Conservation (phyloP, 441 rosid species). For the Syzygium malaccense region DNA sequence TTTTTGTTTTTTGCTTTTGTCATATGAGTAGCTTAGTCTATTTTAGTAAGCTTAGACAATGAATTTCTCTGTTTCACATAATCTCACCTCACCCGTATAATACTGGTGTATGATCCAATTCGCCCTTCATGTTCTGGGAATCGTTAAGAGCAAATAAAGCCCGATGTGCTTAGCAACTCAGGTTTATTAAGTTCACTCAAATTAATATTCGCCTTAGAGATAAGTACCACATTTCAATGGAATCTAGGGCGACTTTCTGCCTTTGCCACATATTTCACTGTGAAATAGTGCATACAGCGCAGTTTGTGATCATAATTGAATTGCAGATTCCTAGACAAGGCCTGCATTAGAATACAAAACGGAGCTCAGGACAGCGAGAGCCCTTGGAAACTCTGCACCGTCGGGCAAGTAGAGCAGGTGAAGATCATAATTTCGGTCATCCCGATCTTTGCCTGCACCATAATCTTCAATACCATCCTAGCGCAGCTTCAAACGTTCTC, state of each 20-base stretch:
- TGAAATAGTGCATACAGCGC: background rate
- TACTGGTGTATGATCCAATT: too few species aligned
- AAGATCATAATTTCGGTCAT: constrained; percentile 62
- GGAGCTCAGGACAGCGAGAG: constrained; percentile 36
- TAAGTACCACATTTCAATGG: background rate
- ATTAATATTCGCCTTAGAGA: background rate
- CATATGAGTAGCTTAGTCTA: too few species aligned
- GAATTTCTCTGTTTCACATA: too few species aligned
- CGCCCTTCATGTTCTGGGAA: too few species aligned
- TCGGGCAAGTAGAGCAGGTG: constrained; percentile 77
- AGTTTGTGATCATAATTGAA: background rate
- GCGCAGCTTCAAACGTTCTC: constrained; percentile 97
- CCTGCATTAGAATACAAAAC: constrained; percentile 57
- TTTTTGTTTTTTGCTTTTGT: too few species aligned
- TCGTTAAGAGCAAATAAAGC: too few species aligned
- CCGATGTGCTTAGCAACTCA: background rate
- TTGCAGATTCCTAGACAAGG: constrained; percentile 80
- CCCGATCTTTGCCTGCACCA: constrained; percentile 86
- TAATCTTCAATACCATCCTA: constrained; percentile 77
- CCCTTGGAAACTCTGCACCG: constrained; percentile 76
- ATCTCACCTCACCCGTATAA: too few species aligned
- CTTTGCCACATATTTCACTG: background rate
- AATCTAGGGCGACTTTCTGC: background rate
- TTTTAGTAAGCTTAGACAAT: too few species aligned
- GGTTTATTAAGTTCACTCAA: background rate